A percentile compares a stretch with the other conserved stretches of the same genome.
Evolutionary conservation across 768 basidiomycete species (phyloP).

Genomic region (Lactifluus echinatus): DNA sequence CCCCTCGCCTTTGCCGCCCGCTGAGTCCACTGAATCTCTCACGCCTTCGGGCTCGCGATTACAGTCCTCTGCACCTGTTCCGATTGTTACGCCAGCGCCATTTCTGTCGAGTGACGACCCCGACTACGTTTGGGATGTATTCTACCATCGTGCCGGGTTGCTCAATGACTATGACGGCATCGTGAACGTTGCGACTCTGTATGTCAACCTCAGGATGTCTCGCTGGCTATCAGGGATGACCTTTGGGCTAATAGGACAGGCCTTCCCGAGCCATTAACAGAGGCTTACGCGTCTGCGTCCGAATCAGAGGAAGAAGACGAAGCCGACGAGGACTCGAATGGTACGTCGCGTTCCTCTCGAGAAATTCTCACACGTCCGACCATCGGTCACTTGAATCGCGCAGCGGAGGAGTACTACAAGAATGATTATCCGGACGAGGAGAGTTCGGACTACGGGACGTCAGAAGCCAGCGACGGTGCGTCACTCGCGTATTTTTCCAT

Average conservation of each 20-base stretch:
- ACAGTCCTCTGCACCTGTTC: neutral
- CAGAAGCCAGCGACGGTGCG: conserved; percentile 23
- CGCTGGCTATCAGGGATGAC: neutral
- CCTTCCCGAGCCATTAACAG: conserved; percentile 47
- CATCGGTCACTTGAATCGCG: neutral
- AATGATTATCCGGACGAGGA: conserved; percentile 81
- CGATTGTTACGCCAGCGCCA: conserved; percentile 4
- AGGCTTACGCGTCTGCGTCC: conserved; percentile 42
- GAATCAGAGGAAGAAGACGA: conserved; percentile 65
- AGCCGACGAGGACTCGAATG: conserved; percentile 80
- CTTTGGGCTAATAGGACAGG: conserved; percentile 40
- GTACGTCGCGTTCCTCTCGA: conserved; percentile 30
- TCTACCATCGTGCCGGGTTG: conserved; percentile 60
- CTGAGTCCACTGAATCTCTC: conserved; percentile 8
- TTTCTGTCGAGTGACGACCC: conserved; percentile 24
- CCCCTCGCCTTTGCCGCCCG: neutral
- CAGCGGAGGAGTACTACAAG: conserved; percentile 77
- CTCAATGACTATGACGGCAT: conserved; percentile 50
- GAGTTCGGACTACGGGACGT: conserved; percentile 25
- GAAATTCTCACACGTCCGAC: neutral
- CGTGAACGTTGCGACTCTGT: conserved; percentile 57
- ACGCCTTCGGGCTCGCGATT: conserved; percentile 10
- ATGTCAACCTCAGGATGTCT: conserved; percentile 23
- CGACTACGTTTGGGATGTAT: conserved; percentile 82
- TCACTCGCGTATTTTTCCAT: neutral